A percentile compares a stretch with the other conserved stretches of the same genome.
phyloP scores from a whole-genome alignment of 441 rosid species.

The Euphorbia schlechtendalii region DNA sequence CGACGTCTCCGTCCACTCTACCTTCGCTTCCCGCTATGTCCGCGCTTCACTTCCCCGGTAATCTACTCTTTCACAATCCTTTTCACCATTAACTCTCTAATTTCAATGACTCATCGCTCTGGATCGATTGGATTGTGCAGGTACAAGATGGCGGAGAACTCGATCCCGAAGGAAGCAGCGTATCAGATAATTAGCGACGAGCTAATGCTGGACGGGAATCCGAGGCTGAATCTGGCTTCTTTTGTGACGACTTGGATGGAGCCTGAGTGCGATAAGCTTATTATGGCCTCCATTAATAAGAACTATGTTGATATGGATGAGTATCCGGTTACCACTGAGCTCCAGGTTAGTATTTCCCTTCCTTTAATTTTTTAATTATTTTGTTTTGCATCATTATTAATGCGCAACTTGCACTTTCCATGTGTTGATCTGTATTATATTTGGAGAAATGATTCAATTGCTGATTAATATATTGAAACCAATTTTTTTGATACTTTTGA shows the following conservation, averaged over 20 bases:
- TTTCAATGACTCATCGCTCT: too few relatives aligned
- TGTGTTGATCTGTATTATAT: too few relatives aligned
- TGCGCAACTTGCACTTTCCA: background rate
- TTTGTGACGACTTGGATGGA: slow-evolving; percentile 97
- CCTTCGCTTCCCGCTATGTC: background rate
- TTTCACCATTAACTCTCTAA: too few relatives aligned
- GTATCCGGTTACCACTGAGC: slow-evolving; percentile 84
- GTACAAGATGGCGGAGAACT: slow-evolving; percentile 44
- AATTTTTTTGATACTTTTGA: too few relatives aligned
- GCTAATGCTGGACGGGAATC: slow-evolving; percentile 64
- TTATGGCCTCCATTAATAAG: slow-evolving; percentile 70
- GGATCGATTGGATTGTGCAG: too few relatives aligned
- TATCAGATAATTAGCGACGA: slow-evolving; percentile 61
- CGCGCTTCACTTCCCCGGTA: slow-evolving; percentile 62
- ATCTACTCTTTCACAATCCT: background rate
- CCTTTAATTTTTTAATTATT: background rate
- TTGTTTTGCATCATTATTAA: background rate
- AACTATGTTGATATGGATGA: slow-evolving; percentile 94
- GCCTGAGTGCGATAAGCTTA: slow-evolving; percentile 85
- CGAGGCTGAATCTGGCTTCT: slow-evolving; percentile 62
- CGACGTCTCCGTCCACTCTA: slow-evolving; percentile 43
- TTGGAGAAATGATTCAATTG: too few relatives aligned
- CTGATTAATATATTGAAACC: too few relatives aligned
- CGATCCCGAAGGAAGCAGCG: slow-evolving; percentile 65
- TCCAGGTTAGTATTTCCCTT: slow-evolving; percentile 41